Evolutionary conservation across 768 basidiomycete genomes (phyloP).

Genomic region (Tricholomella constricta): DNA sequence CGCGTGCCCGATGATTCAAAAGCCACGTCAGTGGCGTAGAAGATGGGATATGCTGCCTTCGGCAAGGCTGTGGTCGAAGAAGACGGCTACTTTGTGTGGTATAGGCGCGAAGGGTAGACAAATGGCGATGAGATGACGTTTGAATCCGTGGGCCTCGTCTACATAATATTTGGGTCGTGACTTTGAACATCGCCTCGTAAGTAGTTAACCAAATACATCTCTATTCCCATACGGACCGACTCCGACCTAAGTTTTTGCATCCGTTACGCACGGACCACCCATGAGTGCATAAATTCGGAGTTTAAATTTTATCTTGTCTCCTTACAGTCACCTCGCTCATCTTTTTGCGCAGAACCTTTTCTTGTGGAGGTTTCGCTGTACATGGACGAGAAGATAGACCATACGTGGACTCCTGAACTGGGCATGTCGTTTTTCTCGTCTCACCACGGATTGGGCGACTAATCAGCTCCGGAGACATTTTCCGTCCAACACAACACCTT

Average conservation of each 20-base stretch:
- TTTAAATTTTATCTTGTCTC: constrained; percentile 3
- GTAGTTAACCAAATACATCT: too few species aligned
- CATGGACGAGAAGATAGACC: neutral
- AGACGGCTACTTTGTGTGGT: neutral
- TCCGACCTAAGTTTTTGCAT: constrained; percentile 44
- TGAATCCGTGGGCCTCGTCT: constrained; percentile 1
- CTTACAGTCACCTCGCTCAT: constrained; percentile 12
- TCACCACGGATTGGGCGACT: constrained; percentile 52
- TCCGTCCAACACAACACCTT: neutral
- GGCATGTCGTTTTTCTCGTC: constrained; percentile 66
- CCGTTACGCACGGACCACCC: constrained; percentile 26
- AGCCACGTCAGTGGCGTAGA: too few species aligned
- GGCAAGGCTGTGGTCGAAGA: neutral
- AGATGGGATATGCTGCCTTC: neutral
- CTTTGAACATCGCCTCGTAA: constrained; percentile 5
- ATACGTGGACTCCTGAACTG: constrained; percentile 47
- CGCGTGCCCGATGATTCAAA: constrained; percentile 1
- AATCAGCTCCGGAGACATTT: constrained; percentile 57
- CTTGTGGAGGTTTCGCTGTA: neutral
- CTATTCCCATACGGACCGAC: constrained; percentile 69
- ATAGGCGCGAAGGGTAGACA: neutral
- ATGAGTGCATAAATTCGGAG: constrained; percentile 11
- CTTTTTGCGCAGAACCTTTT: neutral
- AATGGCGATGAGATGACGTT: too few species aligned
- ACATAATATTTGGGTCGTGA: constrained; percentile 1